phyloP scores from a whole-genome alignment of 345 rosid species.

The Punica granatum region DNA sequence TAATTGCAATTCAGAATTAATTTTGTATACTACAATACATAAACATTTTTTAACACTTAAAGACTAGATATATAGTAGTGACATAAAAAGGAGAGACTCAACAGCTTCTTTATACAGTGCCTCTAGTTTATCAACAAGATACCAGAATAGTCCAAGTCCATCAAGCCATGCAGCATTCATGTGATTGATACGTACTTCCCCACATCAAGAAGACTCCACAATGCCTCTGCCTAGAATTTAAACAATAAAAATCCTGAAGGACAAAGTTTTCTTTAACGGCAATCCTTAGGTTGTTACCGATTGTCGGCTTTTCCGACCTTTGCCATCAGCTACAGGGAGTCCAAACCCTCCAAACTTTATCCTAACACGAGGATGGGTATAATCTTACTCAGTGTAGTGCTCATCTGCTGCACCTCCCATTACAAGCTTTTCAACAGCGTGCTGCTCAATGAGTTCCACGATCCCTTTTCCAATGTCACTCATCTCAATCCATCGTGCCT shows the following conservation, averaged over 20 bases:
- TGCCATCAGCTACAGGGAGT: too few relatives aligned
- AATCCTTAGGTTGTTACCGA: not conserved
- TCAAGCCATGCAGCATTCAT: not conserved
- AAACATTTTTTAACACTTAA: not conserved
- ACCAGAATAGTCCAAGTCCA: not conserved
- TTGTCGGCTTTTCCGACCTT: not conserved
- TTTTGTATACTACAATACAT: not conserved
- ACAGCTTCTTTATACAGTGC: not conserved
- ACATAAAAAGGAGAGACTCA: not conserved
- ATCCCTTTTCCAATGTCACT: conserved; percentile 55
- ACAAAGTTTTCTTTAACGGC: not conserved
- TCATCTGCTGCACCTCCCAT: conserved; percentile 78
- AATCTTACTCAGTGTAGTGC: conserved; percentile 35
- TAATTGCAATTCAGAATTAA: not conserved
- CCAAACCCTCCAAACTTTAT: not conserved
- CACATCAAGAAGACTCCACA: not conserved
- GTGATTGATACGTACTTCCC: not conserved
- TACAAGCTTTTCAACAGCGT: conserved; percentile 48
- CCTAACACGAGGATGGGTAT: not conserved
- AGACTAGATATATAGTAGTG: not conserved
- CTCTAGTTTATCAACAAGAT: not conserved
- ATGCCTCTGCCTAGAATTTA: not conserved
- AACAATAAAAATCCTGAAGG: not conserved
- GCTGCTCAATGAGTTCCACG: conserved; percentile 47
- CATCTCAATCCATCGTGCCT: conserved; percentile 34